These are phyloP conservation scores for Tuber calosporum DNA, from an alignment of 495 filamentous ascomycete species.

Conservation along the genomic window DNA sequence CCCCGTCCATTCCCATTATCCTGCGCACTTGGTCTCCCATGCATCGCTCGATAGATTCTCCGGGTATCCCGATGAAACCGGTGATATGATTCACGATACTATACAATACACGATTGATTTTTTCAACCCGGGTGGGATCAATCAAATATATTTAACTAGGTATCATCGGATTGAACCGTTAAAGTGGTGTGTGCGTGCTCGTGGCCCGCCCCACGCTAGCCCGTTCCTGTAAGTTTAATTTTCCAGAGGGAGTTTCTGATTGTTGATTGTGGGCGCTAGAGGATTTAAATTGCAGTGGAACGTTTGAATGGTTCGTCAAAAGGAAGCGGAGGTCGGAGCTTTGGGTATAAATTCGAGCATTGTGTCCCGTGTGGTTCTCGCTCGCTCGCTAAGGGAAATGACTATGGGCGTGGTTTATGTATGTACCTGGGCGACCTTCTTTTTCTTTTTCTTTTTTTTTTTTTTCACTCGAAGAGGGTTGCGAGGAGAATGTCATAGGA, in stretches of 20 bases:
- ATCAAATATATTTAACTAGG: too few species aligned
- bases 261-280: not conserved
- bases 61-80: not conserved
- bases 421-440: not conserved
- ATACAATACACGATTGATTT: too few species aligned
- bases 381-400: not conserved
- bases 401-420: not conserved
- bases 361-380: not conserved
- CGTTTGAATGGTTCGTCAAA: not conserved
- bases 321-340: not conserved
- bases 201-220: not conserved
- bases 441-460: not conserved
- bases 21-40: not conserved
- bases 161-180: not conserved
- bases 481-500: not conserved
- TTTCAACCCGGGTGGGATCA: too few species aligned
- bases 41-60: not conserved
- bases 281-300: not conserved
- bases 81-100: not conserved
- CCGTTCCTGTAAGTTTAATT: not conserved
- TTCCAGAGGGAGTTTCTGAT: not conserved
- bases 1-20: not conserved
- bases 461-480: not conserved
- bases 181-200: not conserved
- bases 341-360: not conserved